Percentiles rank a stretch among this genome's conserved stretches.
Conservation (phyloP, 129 eudicot species). For the Helianthus annuus region HanXRQr2.0-SUNRISE NC_035437.2:73539114-73539613, state of each 20-base stretch:
- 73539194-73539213: constrained; percentile 15
- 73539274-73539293: constrained; percentile 27
- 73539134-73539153: constrained; percentile 12
- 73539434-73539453: too few species aligned
- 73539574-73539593: too few species aligned
- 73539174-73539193: constrained; percentile 7
- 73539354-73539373: not conserved
- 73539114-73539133: constrained; percentile 28
- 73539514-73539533: too few species aligned
- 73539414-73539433: constrained; percentile 23
- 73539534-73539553: too few species aligned
- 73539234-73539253: constrained; percentile 31
- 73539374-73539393: constrained; percentile 20
- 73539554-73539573: too few species aligned
- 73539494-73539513: too few species aligned
- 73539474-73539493: too few species aligned
- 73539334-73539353: not conserved
- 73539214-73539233: constrained; percentile 28
- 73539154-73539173: constrained; percentile 8
- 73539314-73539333: constrained; percentile 8
- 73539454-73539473: too few species aligned
- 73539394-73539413: constrained; percentile 32
- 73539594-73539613: too few species aligned
- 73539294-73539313: constrained; percentile 47
- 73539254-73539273: constrained; percentile 33